Evolutionary conservation across 2,329 filamentous ascomycete genomes (phyloP).

Genomic region (Botrytis galanthina): DNA sequence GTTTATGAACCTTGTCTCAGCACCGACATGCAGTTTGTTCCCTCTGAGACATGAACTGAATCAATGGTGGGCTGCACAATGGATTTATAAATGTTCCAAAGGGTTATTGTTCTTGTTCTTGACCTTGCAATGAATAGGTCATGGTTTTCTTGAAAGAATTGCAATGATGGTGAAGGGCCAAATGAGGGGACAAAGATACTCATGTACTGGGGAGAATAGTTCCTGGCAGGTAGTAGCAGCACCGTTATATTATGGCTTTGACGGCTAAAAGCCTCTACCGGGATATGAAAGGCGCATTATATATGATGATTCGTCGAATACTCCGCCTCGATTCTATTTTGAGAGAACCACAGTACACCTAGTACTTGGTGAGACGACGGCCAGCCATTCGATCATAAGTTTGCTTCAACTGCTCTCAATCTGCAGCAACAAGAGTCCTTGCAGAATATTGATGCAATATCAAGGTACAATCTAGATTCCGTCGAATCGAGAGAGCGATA

Average conservation of each 20-base stretch:
- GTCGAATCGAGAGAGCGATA: not conserved
- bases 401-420: not conserved
- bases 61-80: not conserved
- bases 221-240: not conserved
- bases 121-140: not conserved
- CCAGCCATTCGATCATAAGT: not conserved
- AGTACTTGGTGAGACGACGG: not conserved
- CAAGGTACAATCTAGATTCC: not conserved
- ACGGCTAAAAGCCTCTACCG: not conserved
- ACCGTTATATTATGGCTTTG: not conserved
- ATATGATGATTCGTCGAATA: not conserved
- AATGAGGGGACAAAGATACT: too few species aligned
- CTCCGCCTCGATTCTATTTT: slow-evolving; percentile 14
- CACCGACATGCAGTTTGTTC: not conserved
- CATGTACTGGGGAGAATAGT: not conserved
- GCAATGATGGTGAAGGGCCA: not conserved
- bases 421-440: not conserved
- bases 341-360: not conserved
- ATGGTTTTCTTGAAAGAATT: not conserved
- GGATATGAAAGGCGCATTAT: not conserved
- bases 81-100: not conserved
- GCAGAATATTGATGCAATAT: slow-evolving; percentile 8
- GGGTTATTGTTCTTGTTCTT: not conserved
- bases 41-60: not conserved
- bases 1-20: not conserved